These are phyloP conservation scores for Solanum chmielewskii DNA, from an alignment of 257 asterid species.

Conservation along the genomic window DNA sequence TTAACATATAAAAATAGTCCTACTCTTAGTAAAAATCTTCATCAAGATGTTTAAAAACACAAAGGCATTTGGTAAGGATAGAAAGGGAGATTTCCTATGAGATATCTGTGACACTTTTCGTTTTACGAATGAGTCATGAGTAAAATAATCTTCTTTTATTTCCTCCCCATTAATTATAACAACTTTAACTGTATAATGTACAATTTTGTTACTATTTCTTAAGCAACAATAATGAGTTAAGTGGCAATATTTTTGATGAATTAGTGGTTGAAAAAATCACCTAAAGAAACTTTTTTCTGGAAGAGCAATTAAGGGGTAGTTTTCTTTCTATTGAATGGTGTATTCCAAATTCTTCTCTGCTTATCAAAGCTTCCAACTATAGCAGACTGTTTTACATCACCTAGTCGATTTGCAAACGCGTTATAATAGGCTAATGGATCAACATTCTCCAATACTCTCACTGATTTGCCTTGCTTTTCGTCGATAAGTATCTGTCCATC, in stretches of 20 bases:
- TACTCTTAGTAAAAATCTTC: neutral
- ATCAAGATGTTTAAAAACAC: no score
- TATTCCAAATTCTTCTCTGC: slow-evolving; percentile 56
- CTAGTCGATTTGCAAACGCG: slow-evolving; percentile 38
- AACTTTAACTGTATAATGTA: neutral
- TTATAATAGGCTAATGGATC: slow-evolving; percentile 37
- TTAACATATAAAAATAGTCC: neutral
- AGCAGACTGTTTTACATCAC: slow-evolving; percentile 48
- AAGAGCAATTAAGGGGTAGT: neutral
- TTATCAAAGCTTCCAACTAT: slow-evolving; percentile 59
- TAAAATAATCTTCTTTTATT: neutral
- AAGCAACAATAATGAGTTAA: neutral
- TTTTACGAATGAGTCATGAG: neutral
- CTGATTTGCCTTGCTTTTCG: slow-evolving; percentile 30
- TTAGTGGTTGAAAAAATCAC: neutral
- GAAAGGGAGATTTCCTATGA: neutral
- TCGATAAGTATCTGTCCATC: slow-evolving; percentile 40
- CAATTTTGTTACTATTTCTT: neutral
- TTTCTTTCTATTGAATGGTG: slow-evolving; percentile 4
- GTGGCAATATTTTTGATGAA: neutral
- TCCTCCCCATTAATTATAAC: neutral
- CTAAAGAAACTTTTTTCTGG: neutral
- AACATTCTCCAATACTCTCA: slow-evolving; percentile 46
- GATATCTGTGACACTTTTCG: neutral
- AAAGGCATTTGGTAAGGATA: no score